Evolutionary conservation across 1,139 yeast species (phyloP), one percentile per base, ranked within the genome.

Genomic region (Suhomyces coccinellae): DNA sequence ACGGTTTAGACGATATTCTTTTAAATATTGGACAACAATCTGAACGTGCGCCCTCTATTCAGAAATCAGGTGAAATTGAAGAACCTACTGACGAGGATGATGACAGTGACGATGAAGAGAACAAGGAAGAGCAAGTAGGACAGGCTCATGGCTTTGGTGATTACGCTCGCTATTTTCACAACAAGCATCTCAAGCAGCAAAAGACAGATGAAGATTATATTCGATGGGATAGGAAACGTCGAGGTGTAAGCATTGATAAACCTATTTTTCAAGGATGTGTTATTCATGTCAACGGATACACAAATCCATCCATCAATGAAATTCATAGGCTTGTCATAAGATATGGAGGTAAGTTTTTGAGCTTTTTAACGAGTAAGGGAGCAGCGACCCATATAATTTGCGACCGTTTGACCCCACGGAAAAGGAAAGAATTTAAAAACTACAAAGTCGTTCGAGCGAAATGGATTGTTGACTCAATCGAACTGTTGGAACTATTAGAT

Each of bases 361-460:
- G 85, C 50, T 83, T 80, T 63, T 63, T 91, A 38, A 72, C 80
- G 6, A 82, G 85, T 22, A 90, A 90, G 57, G 75, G 85, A 5
- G 73, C 79, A 11, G 95, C 85, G 0, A 87, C 97, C 0, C 98
- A 93, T 64, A 85, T 93, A 7, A 68, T 93, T 1, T 95, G 97
- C 24, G 82, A 85, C 45, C 73, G 82, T 30, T 62, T 91, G 47
- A 89, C 98, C 0, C 88, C 95, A 0, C 72, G 88, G 38, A 91
- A 93, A 62, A 70, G 74, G 46, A 62, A 77, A 4, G 84, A 86
- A 62, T 88, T 80, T 58, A 71, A 73, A 31, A 77, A 83, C 52
- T 86, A 80, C 62, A 82, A 79, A 52, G 96, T 93, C 2, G 96
- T 90, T 1, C 77, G 66, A 48, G 96, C 98, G 0, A 75, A 75